Conservation (phyloP, 176 grass and related monocot genomes). For the Areca catechu region DNA sequence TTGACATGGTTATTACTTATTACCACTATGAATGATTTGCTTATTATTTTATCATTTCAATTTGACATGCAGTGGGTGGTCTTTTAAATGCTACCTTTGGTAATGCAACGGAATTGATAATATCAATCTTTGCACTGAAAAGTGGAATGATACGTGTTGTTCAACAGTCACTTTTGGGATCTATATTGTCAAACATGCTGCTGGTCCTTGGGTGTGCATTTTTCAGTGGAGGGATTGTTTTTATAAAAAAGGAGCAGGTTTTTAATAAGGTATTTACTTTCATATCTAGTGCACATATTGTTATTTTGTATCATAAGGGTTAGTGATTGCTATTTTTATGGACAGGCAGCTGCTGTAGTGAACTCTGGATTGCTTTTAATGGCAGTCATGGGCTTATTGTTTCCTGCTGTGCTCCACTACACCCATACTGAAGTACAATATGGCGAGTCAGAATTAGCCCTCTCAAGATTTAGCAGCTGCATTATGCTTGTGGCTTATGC, state of each 20-base stretch:
- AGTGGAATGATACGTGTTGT: conserved; percentile 50
- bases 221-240: conserved; percentile 57
- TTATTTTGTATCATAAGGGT: too few relatives aligned
- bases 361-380: conserved; percentile 80
- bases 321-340: conserved; percentile 1
- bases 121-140: conserved; percentile 60
- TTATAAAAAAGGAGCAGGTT: conserved; percentile 36
- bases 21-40: too few relatives aligned
- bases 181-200: conserved; percentile 71
- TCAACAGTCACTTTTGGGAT: conserved; percentile 68
- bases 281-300: too few relatives aligned
- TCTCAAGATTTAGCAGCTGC: conserved; percentile 79
- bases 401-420: conserved; percentile 61
- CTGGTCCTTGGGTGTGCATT: conserved; percentile 67
- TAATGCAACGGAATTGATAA: conserved; percentile 75
- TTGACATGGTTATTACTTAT: not conserved
- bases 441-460: conserved; percentile 50
- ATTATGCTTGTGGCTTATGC: conserved; percentile 78
- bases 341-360: conserved; percentile 48
- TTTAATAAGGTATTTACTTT: conserved; percentile 49
- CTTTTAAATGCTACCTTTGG: conserved; percentile 69
- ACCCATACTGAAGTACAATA: conserved; percentile 54
- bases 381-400: conserved; percentile 55
- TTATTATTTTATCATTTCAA: too few relatives aligned
- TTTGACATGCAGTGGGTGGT: conserved; percentile 35